A percentile compares a stretch with the other conserved stretches of the same genome.
Conservation (phyloP, 2,329 filamentous ascomycete species). For the Calcarisporium arbuscula region DNA sequence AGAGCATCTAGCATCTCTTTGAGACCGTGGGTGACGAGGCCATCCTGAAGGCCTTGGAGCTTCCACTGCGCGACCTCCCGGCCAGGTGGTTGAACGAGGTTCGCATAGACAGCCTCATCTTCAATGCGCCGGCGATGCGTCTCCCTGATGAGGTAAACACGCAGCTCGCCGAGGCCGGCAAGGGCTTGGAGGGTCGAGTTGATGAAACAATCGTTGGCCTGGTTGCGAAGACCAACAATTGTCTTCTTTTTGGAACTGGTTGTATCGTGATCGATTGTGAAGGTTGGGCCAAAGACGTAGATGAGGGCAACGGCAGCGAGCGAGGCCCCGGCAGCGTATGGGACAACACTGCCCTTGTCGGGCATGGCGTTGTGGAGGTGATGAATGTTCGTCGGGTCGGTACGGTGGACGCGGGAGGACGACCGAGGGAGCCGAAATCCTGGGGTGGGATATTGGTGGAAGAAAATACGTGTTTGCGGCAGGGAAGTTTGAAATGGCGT, state of each 20-base stretch:
- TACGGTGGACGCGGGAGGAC: too few species aligned
- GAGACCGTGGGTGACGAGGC: conserved; percentile 75
- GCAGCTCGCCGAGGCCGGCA: conserved; percentile 81
- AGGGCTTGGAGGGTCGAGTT: conserved; percentile 93
- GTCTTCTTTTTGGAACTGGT: conserved; percentile 67
- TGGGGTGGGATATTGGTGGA: too few species aligned
- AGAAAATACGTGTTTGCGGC: too few species aligned
- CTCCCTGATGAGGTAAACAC: conserved; percentile 87
- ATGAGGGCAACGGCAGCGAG: conserved; percentile 91
- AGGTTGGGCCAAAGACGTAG: conserved; percentile 97
- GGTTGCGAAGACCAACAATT: conserved; percentile 82
- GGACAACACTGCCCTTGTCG: conserved; percentile 47
- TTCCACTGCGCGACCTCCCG: conserved; percentile 51
- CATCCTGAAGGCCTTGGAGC: conserved; percentile 65
- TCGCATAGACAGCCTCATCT: conserved; percentile 66
- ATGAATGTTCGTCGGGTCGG: conserved; percentile 15
- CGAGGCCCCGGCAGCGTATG: conserved; percentile 91
- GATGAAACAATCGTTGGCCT: conserved; percentile 94
- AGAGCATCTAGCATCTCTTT: conserved; percentile 89
- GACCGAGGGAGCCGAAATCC: too few species aligned
- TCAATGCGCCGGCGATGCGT: conserved; percentile 78
- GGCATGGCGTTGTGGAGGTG: conserved; percentile 23
- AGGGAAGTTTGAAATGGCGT: too few species aligned
- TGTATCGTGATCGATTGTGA: conserved; percentile 81
- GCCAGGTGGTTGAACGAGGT: conserved; percentile 46